phyloP scores from a whole-genome alignment of 73 alveolate genomes.

The Paramecium pentaurelia region DNA sequence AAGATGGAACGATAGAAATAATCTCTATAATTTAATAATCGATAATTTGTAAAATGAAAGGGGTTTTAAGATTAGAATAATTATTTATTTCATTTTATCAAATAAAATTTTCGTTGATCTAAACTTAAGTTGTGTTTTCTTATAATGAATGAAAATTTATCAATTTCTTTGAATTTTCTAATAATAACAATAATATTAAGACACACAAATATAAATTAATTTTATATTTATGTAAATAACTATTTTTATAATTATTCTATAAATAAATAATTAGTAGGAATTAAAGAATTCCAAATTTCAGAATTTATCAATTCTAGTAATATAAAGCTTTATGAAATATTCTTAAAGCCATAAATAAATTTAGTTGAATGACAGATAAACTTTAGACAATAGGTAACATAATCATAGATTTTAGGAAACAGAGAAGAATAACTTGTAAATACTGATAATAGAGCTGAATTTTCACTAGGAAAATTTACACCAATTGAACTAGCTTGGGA shows the following conservation, averaged over 20 bases:
- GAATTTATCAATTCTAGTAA: neutral
- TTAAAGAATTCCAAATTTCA: neutral
- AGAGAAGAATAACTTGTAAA: neutral
- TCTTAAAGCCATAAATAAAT: neutral
- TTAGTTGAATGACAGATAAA: neutral
- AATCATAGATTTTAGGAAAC: neutral
- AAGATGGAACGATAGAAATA: neutral
- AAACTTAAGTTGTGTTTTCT: no score
- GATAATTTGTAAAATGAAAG: no score
- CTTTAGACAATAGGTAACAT: neutral
- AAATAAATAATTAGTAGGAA: neutral
- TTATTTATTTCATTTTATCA: no score
- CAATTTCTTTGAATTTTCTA: no score
- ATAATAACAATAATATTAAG: neutral
- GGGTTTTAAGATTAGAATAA: no score
- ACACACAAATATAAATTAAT: neutral
- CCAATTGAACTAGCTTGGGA: conserved; percentile 62
- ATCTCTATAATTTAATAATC: neutral
- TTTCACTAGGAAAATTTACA: conserved; percentile 8
- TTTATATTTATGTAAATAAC: neutral
- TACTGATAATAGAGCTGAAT: neutral
- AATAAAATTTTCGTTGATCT: no score
- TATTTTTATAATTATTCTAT: no score
- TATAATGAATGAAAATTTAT: no score
- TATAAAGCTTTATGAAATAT: neutral